Conservation (phyloP, 495 filamentous ascomycete species). For the Margaritispora aquatica region DNA sequence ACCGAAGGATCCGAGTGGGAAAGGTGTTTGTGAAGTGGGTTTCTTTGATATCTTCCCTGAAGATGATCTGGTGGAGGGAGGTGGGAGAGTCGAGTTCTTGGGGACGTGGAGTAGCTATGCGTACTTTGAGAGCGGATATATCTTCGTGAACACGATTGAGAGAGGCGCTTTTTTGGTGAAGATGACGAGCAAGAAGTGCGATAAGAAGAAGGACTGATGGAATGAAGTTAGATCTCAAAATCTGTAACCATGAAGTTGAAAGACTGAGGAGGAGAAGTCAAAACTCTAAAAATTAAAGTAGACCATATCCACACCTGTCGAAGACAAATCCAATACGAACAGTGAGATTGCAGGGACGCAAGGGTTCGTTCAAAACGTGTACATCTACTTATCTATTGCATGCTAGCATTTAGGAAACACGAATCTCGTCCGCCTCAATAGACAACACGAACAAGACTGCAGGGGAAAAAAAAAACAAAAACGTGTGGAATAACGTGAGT, state of each 20-base stretch:
- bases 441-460: too few relatives aligned
- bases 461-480: too few relatives aligned
- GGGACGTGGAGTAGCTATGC: constrained; percentile 54
- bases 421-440: too few relatives aligned
- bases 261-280: background rate
- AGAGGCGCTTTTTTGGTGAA: constrained; percentile 49
- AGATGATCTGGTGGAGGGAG: constrained; percentile 40
- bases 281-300: too few relatives aligned
- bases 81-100: constrained; percentile 47
- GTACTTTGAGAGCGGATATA: constrained; percentile 49
- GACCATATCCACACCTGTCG: too few relatives aligned
- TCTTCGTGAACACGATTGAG: constrained; percentile 56
- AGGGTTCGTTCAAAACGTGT: too few relatives aligned
- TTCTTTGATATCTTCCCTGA: constrained; percentile 59
- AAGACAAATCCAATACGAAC: too few relatives aligned
- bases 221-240: background rate
- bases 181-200: constrained; percentile 15
- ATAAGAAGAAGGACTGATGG: background rate
- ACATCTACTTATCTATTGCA: too few relatives aligned
- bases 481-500: too few relatives aligned
- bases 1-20: constrained; percentile 45
- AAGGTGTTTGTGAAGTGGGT: constrained; percentile 42
- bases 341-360: too few relatives aligned
- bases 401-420: too few relatives aligned
- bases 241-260: background rate